Base-by-base conservation (phyloP, 148 eudicot species). In the Dysphania ambrosioides region DNA sequence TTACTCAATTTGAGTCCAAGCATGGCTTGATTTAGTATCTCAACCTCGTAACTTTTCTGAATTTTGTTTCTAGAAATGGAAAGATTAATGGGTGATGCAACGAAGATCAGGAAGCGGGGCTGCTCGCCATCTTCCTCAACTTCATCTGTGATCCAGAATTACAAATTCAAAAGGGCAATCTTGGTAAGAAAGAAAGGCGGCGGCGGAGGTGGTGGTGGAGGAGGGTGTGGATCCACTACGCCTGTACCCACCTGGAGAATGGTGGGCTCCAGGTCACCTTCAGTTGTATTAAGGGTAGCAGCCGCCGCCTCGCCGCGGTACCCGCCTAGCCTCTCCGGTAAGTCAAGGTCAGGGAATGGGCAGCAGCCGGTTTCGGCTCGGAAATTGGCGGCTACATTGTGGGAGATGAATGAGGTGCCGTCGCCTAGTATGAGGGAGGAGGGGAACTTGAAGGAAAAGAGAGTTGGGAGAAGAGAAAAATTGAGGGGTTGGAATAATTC, bases 371-470 rank as follows among this genome's bases (percentile, higher is more conserved):
- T 94, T 35, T 90, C 97, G 0, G 98, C 98, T 58, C 81, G 98
- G 83, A 88, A 86, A 79, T 85, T 95, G 79, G 98, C 93, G 55
- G 98, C 98, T 24, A 90, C 96, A 6, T 86, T 95, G 38, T 95
- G 98, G 98, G 98, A 86, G 81, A 70, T 92, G 88, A 90, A 95
- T 79, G 90, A 87, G 72, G 81, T 92, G 36, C 89, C 91, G 3
- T 72, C 87, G 1, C 87, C 93, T 18, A 77, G 57, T 29, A 38
- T 77, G 11, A 70, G 36, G 12, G 36, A 34, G 55, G 75, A 73
- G 18, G 82, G 74, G 82, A 67, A 65, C 69, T 47, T 15, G 16
- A 47, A 47, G 18, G 53, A 16, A 47, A 47, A 47, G 53, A 47
- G 53, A 60, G 82, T 77, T 57, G 75, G 82, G 57, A 84, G 84